Percentiles rank a stretch among this genome's conserved stretches.
Conservation (phyloP, 2,329 filamentous ascomycete species). For the Chalara sp. region DNA sequence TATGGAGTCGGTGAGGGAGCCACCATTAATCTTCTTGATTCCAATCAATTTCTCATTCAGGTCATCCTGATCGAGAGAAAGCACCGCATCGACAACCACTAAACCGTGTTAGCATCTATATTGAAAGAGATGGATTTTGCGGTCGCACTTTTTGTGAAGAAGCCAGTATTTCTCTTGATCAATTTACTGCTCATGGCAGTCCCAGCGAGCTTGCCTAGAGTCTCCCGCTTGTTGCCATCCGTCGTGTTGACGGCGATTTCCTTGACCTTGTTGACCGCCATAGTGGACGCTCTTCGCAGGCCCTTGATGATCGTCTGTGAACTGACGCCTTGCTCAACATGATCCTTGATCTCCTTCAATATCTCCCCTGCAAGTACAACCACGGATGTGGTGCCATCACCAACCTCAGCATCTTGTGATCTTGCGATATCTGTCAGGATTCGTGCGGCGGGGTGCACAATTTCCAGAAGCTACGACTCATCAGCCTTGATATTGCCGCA, state of each 20-base stretch:
- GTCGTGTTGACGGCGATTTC: constrained; percentile 87
- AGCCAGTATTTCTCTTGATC: constrained; percentile 92
- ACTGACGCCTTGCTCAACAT: constrained; percentile 94
- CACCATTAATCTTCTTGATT: constrained; percentile 96
- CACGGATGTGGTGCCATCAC: constrained; percentile 95
- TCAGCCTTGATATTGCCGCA: constrained; percentile 7
- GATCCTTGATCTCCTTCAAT: constrained; percentile 91
- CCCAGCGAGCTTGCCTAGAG: constrained; percentile 78
- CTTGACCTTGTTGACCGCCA: constrained; percentile 98
- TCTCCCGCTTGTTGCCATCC: constrained; percentile 80
- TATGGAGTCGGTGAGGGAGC: constrained; percentile 89
- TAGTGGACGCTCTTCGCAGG: constrained; percentile 74
- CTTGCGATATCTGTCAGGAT: constrained; percentile 97
- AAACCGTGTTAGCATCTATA: constrained; percentile 23
- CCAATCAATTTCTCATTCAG: constrained; percentile 97
- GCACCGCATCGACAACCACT: constrained; percentile 97
- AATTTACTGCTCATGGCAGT: constrained; percentile 99
- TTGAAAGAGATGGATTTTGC: background rate
- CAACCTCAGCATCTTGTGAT: constrained; percentile 98
- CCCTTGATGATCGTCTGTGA: constrained; percentile 98
- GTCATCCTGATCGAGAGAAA: constrained; percentile 92
- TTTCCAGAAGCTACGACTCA: constrained; percentile 73
- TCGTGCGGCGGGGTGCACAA: constrained; percentile 93
- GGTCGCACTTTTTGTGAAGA: constrained; percentile 89
- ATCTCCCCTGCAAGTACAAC: constrained; percentile 97